A percentile compares a stretch with the other conserved stretches of the same genome.
These are phyloP conservation scores for Sechiopsis laciniata DNA, from an alignment of 306 rosid species.

Conservation along the genomic window DNA sequence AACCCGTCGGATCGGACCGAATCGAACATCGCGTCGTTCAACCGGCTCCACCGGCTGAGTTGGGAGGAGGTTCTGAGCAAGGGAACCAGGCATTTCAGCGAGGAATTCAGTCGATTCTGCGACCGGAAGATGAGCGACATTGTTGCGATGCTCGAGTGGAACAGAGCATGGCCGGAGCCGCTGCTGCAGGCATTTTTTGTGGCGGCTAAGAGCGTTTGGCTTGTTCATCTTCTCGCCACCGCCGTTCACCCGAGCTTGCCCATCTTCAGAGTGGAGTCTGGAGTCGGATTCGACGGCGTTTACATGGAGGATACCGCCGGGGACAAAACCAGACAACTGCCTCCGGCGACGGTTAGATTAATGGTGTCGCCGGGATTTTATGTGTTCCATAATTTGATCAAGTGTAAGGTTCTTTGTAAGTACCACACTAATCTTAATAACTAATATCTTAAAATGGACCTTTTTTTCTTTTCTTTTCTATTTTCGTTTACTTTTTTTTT, in stretches of 20 bases:
- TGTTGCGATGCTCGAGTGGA: conserved; percentile 84
- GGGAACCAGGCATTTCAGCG: conserved; percentile 90
- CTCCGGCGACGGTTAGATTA: conserved; percentile 56
- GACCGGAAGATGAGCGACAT: conserved; percentile 95
- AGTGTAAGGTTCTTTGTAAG: conserved; percentile 88
- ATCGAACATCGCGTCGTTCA: conserved; percentile 47
- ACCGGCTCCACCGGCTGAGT: conserved; percentile 47
- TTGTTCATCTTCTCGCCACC: conserved; percentile 70
- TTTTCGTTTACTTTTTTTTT: not conserved
- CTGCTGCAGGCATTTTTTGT: conserved; percentile 78
- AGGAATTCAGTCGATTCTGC: conserved; percentile 82
- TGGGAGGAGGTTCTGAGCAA: conserved; percentile 88
- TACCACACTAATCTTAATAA: conserved; percentile 36
- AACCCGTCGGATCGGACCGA: conserved; percentile 62
- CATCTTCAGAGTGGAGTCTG: conserved; percentile 63
- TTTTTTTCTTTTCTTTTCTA: not conserved
- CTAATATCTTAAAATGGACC: not conserved
- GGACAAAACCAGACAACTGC: conserved; percentile 42
- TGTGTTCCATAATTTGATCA: conserved; percentile 65
- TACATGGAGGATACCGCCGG: conserved; percentile 94
- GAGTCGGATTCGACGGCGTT: conserved; percentile 47
- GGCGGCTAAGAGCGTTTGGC: conserved; percentile 85
- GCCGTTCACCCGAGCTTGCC: conserved; percentile 71
- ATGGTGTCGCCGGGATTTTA: conserved; percentile 96
- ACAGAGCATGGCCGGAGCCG: conserved; percentile 92